Evolutionary conservation across 352 stramenopile species (phyloP), one percentile per base, ranked within the genome.

Genomic region (Thalassiosira mediterranea): DNA sequence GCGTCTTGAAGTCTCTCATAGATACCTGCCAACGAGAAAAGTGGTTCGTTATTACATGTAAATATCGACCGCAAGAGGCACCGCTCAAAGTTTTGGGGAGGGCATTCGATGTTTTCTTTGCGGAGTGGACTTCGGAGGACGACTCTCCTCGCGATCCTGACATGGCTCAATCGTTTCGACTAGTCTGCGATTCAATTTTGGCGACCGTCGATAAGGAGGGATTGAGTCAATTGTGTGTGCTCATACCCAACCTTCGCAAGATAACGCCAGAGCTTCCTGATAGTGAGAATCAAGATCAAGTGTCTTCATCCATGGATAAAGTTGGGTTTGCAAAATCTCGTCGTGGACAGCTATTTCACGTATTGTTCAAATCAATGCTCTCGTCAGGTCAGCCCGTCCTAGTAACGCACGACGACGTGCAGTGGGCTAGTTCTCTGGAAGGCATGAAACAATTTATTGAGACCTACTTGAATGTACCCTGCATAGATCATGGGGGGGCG

Each of bases 121-220:
- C 7, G 7, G 7, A 13, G 7, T 42, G 34, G 34, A 42, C 34
- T 42, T 7, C 34, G 13, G 34, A 13, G 13, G 34, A 13, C 7
- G 13, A 42, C 13, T 42, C 34, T 42, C 34, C 7, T 42, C 34
- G 13, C 34, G 7, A 7, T 13, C 34, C 34, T 42, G 34, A 42
- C n/a, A 52, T 53, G 56, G 1, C 13, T 5, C 25, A 69, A 17
- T 69, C 60, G 17, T 71, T 71, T 61, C 17, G 37, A 26, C n/a
- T 37, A 15, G 38, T 71, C 49, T 71, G 47, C 19, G 3, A 26
- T 15, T 38, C 11, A 34, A 61, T 71, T 21, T 40, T 52, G 48
- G 2, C 13, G 34, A 61, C 47, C 2, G n/a, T 71, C 3, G 61
- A 71, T 26, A 47, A 52, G 17, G 29, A 71, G 7, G 26, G 32